Evolutionary conservation across 2,329 filamentous ascomycete species (phyloP).

Genomic region (Clarireedia sp.): DNA sequence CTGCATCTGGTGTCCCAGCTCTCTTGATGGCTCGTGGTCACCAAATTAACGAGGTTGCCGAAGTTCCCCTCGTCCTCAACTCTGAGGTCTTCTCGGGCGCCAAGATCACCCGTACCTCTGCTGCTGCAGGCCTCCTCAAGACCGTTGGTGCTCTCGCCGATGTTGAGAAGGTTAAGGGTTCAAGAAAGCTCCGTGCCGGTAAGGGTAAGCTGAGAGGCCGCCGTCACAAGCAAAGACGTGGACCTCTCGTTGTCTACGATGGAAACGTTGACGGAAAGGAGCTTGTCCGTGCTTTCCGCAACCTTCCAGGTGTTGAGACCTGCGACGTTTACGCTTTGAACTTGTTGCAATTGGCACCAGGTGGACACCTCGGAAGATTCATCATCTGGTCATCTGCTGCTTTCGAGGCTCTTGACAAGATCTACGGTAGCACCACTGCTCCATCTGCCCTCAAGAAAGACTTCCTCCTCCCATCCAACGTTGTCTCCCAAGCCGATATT

Average conservation of each 20-base stretch:
- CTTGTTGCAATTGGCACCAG: conserved; percentile 97
- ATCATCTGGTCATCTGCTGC: conserved; percentile 97
- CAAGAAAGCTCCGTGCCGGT: conserved; percentile 93
- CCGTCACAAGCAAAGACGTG: conserved; percentile 94
- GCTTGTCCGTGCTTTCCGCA: conserved; percentile 91
- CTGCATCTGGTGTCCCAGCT: conserved; percentile 89
- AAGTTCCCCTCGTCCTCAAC: conserved; percentile 95
- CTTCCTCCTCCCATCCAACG: conserved; percentile 90
- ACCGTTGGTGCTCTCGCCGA: conserved; percentile 85
- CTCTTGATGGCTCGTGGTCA: conserved; percentile 96
- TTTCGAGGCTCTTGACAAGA: conserved; percentile 90
- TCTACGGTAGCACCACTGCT: conserved; percentile 91
- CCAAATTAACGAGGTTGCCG: conserved; percentile 83
- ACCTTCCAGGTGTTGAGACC: conserved; percentile 97
- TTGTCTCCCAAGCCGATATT: conserved; percentile 91
- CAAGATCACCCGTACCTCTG: conserved; percentile 79
- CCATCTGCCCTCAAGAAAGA: conserved; percentile 95
- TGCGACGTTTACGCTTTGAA: conserved; percentile 89
- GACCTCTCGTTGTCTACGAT: conserved; percentile 96
- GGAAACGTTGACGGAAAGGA: conserved; percentile 92
- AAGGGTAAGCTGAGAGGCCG: conserved; percentile 98
- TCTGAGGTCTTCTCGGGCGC: conserved; percentile 77
- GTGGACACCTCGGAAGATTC: conserved; percentile 98
- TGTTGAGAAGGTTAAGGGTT: conserved; percentile 90
- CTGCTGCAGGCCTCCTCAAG: conserved; percentile 79